Evolutionary conservation across 2,329 filamentous ascomycete species (phyloP), one percentile per base, ranked within the genome.

Genomic region (Botrytis cinerea): DNA sequence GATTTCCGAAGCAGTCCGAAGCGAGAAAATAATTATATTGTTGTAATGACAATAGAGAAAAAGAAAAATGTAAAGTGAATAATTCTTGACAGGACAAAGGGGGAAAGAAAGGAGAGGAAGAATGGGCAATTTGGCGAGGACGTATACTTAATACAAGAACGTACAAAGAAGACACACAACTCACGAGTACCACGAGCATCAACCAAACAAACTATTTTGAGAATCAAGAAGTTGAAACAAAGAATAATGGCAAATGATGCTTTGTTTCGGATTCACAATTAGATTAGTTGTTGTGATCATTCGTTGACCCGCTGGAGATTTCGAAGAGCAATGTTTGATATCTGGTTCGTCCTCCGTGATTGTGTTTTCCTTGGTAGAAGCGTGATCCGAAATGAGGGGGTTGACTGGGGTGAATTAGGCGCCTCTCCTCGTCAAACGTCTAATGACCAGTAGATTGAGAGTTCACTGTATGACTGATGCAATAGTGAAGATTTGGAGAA

Each of bases 171-270:
- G 40, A n/a, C 14, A 7, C 54, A 20, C 35, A 40, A 54, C 46
- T 35, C 46, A 54, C 46, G 35, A 40, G 35, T 40, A 18, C 12
- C 59, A 61, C 35, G 35, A 38, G 7, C 12, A n/a, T 25, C 12
- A 72, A 57, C 12, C 35, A 45, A 10, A 40, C 38, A 67, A 51
- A 22, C 59, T 71, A 63, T 71, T 63, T 71, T 71, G 57, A 71
- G 45, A 63, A 43, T 25, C 45, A 64, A 54, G n/a, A 64, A 5
- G 45, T 40, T 64, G 45, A 71, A 63, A 54, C 59, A 40, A 32
- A 60, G 51, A 18, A 45, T 9, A 35, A 4, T 8, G 45, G 14
- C 48, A 32, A 67, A n/a, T 38, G 38, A 67, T 28, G 6, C 45
- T 57, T 57, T 71, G 70, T 71, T 64, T 71, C 35, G 16, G 45